Evolutionary conservation across 169 alveolate genomes (phyloP), one percentile per base, ranked within the genome.

Genomic region (Babesia gibsoni): DNA sequence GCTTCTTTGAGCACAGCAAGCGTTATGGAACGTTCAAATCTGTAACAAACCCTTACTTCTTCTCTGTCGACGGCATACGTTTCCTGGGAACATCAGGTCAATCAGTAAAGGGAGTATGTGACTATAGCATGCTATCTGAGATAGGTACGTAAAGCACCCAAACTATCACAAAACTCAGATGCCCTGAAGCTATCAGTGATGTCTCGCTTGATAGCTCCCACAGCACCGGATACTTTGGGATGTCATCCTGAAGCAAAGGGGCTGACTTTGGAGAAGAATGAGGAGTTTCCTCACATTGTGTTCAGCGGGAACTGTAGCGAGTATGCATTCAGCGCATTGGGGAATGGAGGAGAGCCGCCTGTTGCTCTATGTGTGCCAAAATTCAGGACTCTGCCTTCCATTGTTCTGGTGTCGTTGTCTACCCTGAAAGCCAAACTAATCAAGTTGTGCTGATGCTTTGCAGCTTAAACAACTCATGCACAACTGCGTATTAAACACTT

Each of bases 1-100:
- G 52, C 33, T 70, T 79, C 46, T 58, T 79, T 41, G 88, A 79
- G 29, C 75, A 79, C 65, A 63, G 83, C 50, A 68, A 25, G 32
- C 66, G 88, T 10, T 69, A 68, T 30, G 72, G 73, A 5, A 69
- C 79, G 12, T 79, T 79, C 54, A 64, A 65, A 33, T 79, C 88
- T 18, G 69, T 83, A 25, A 79, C 88, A 0, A 79, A 79, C 79
- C 88, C 88, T 30, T 69, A 79, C 58, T 52, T 63, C 66, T 79
- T 79, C 39, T 36, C 82, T 4, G 69, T 69, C 14, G 88, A 79
- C 43, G 88, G 83, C 41, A 72, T 79, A 10, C 39, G 88, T 22
- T 69, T 79, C 50, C 65, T 79, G 78, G 83, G 84, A 12, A 57
- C 74, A 16, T 79, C 88, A 10, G 83, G 88, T 0, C 83, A 79